A percentile compares a stretch with the other conserved stretches of the same genome.
These are phyloP conservation scores for Penicillium dipodomyicola DNA, from an alignment of 495 filamentous ascomycete species.

Conservation along the genomic window DNA sequence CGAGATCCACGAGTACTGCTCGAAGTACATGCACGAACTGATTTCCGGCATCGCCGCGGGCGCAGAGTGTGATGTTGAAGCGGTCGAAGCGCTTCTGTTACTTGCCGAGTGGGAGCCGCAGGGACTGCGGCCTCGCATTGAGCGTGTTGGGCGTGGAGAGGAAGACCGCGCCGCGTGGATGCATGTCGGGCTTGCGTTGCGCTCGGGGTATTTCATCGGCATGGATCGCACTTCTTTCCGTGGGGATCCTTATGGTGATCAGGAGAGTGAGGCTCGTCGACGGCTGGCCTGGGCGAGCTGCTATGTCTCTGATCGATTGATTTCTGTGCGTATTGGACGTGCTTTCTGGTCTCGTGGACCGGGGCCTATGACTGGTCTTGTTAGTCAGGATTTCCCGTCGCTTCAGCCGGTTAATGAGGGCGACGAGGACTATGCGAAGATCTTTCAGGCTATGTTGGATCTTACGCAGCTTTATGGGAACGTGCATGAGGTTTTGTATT, in stretches of 20 bases:
- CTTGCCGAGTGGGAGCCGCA: constrained; percentile 66
- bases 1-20: constrained; percentile 57
- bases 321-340: constrained; percentile 61
- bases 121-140: constrained; percentile 47
- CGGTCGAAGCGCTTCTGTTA: constrained; percentile 61
- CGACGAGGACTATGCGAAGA: constrained; percentile 60
- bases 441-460: constrained; percentile 62
- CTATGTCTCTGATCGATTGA: constrained; percentile 63
- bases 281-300: constrained; percentile 62
- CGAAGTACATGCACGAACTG: constrained; percentile 61
- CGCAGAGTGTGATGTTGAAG: constrained; percentile 58
- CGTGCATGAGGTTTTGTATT: constrained; percentile 64
- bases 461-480: constrained; percentile 66
- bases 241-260: constrained; percentile 43
- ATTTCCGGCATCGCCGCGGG: constrained; percentile 60
- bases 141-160: constrained; percentile 59
- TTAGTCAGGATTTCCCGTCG: constrained; percentile 61
- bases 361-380: constrained; percentile 59
- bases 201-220: constrained; percentile 63
- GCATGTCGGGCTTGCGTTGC: constrained; percentile 62
- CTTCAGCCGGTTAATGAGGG: constrained; percentile 49
- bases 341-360: constrained; percentile 67
- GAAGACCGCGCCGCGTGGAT: constrained; percentile 68
- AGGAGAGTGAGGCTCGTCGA: constrained; percentile 53
- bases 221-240: constrained; percentile 58